A percentile compares a stretch with the other conserved stretches of the same genome.
These are phyloP conservation scores for Rusavskia elegans DNA, from an alignment of 495 filamentous ascomycete species.

Conservation along the genomic window DNA sequence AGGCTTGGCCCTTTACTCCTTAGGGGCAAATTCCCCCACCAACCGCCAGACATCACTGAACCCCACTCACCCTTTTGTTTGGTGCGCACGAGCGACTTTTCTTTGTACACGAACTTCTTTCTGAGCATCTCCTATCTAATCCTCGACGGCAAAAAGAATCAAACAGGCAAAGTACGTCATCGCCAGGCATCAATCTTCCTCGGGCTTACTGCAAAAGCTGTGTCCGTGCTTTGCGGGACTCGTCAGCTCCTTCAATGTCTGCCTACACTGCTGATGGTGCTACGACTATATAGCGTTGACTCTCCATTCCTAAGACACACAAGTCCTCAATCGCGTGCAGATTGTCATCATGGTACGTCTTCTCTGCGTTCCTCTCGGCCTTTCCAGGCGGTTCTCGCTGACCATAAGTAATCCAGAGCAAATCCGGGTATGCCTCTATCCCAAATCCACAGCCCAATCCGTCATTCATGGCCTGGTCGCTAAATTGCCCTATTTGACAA, in stretches of 20 bases:
- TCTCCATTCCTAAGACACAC: background rate
- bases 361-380: background rate
- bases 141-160: background rate
- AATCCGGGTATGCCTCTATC: constrained; percentile 45
- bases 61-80: background rate
- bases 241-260: background rate
- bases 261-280: background rate
- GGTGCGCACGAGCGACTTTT: background rate
- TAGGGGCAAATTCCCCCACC: background rate
- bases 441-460: constrained; percentile 8
- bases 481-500: constrained; percentile 3
- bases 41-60: background rate
- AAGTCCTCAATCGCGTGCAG: background rate
- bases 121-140: background rate
- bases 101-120: background rate
- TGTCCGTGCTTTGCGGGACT: background rate
- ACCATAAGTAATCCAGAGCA: constrained; percentile 30
- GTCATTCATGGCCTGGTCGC: background rate
- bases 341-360: constrained; percentile 3
- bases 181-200: background rate
- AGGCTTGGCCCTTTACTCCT: background rate
- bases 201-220: background rate
- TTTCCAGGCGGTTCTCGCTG: background rate
- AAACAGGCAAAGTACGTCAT: background rate
- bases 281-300: background rate